Base-by-base conservation (phyloP, 345 rosid genomes). In the Camelina hispida region DNA sequence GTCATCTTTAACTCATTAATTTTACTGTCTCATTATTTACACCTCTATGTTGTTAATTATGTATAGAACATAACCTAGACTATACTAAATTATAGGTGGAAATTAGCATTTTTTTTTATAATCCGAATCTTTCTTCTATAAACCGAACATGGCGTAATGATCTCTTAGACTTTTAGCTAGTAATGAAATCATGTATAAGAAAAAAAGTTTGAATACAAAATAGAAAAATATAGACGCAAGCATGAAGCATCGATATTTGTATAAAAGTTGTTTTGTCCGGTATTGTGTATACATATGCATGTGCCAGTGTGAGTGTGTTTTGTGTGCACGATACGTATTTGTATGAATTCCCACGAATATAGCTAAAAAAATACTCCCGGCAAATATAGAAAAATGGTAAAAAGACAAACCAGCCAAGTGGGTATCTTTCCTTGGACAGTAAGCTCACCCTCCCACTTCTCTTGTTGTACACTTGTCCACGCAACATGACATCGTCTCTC, bases 361-460 rank as follows among this genome's bases (percentile, higher is more conserved):
- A 40, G 40, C 34, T 17, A 59, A n/a, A 25, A 25, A 23, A 25
- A 14, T 34, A 60, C 23, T 14, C 37, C 51, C 51, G 46, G 51
- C 8, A 40, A 34, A 44, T 17, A 53, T 18, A 61, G 46, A 34
- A 15, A 23, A 32, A 44, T 9, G 34, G 14, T 23, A 63, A 64
- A 55, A 62, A 34, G 56, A 83, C 87, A 51, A 81, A 94, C 97
- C 93, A 94, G 90, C 98, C 98, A 94, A 48, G 82, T 64, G 14
- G 97, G 98, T 69, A 94, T 86, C 62, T 88, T 73, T 74, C 98
- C 97, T 82, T 88, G 55, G 6, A 94, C 93, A 48, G 2, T 65
- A 9, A 90, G 87, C 85, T 90, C 98, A 16, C 96, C 96, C 75
- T 93, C 93, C 96, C 91, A 93, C 42, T 86, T 77, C 75, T 84